phyloP scores from a whole-genome alignment of 2,329 filamentous ascomycete genomes.

The Botrytis galanthina region DNA sequence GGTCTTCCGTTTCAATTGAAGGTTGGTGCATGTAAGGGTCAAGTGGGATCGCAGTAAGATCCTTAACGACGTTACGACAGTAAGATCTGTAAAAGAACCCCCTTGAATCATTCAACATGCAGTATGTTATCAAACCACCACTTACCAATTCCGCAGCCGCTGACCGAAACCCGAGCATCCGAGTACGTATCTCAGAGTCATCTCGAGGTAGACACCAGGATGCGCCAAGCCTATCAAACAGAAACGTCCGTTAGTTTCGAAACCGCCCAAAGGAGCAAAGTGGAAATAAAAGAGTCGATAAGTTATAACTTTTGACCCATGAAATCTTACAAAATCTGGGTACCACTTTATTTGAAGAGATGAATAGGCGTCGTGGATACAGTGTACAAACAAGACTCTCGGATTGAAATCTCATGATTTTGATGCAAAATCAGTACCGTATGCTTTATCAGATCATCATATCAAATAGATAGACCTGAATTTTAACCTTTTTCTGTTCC shows the following conservation, averaged over 20 bases:
- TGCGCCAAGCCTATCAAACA: slow-evolving; percentile 13
- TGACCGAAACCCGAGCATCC: neutral
- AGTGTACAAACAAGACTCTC: too few species aligned
- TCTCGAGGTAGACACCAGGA: neutral
- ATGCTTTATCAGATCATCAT: slow-evolving; percentile 1
- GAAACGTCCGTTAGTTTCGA: slow-evolving; percentile 14
- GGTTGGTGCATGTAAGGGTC: neutral
- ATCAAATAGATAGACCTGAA: neutral
- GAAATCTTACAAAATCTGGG: neutral
- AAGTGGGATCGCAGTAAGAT: neutral
- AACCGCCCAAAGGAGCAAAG: slow-evolving; percentile 11
- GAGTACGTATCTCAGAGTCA: neutral
- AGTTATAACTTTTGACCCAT: too few species aligned
- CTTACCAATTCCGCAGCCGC: neutral
- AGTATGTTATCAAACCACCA: neutral
- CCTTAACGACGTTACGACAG: neutral
- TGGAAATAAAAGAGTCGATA: slow-evolving; percentile 3
- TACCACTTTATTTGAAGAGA: neutral
- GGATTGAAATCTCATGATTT: slow-evolving; percentile 1
- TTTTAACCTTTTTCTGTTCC: neutral
- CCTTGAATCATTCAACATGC: neutral
- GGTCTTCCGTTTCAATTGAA: neutral
- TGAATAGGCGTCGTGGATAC: neutral
- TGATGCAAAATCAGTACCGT: neutral
- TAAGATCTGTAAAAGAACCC: neutral